Evolutionary conservation across 257 asterid genomes (phyloP), one percentile per base, ranked within the genome.

Genomic region (Agastache rugosa): DNA sequence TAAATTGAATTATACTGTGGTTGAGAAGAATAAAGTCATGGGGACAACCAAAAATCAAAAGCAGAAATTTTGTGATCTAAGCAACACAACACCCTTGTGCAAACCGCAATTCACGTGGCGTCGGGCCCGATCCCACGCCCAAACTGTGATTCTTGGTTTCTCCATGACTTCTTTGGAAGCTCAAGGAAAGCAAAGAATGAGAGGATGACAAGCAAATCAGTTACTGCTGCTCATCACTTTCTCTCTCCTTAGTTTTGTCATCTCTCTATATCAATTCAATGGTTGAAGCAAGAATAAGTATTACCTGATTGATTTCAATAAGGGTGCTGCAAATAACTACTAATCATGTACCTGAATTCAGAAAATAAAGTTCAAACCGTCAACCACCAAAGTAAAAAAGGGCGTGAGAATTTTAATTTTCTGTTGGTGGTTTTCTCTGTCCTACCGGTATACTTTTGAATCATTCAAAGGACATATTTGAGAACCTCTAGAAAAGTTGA

Each of bases 91-190:
- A 11, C 27, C 50, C 63, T 12, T 70, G 17, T 41, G 17, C 10
- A 11, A 63, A 59, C 72, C 56, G 63, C 74, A 66, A 22, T 47
- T 80, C 80, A 78, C 82, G 51, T 78, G 80, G 41, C 29, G 55
- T 66, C 39, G 77, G 75, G 19, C 54, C 83, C 61, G 6, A 29
- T 29, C 41, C 64, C 64, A 62, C 63, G 37, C 20, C 67, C 8
- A 54, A 41, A 56, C 54, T 69, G 61, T 48, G 75, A 76, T 5
- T 35, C 59, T 42, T 11, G 31, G 35, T 9, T 51, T 17, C 50
- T 47, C 23, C 25, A 25, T 31, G 0, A 5, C 62, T 23, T 58
- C 6, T 25, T 25, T 25, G 2, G 29, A 25, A 25, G 29, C 29
- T 31, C 37, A 31, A 31, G 37, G 34, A 31, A 31, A 31, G 37